A percentile compares a stretch with the other conserved stretches of the same genome.
Evolutionary conservation across 768 basidiomycete species (phyloP).

Genomic region (Suillus decipiens): DNA sequence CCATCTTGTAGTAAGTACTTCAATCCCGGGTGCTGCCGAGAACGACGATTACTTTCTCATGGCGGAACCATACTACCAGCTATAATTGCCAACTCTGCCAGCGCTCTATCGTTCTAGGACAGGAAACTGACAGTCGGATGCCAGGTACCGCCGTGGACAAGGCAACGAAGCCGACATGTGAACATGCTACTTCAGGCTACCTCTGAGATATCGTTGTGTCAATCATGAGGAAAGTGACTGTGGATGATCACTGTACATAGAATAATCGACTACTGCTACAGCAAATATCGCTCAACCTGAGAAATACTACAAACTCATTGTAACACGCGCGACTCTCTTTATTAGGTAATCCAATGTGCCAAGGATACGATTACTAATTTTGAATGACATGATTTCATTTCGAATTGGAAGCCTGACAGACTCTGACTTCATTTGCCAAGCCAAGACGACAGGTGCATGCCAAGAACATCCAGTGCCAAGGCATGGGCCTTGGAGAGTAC

Average conservation of each 20-base stretch:
- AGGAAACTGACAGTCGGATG: neutral
- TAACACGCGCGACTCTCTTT: neutral
- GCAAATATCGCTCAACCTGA: neutral
- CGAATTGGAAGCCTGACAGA: neutral
- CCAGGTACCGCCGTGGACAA: neutral
- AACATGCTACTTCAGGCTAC: neutral
- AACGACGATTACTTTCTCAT: neutral
- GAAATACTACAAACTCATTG: neutral
- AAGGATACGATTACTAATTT: neutral
- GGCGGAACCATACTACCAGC: neutral
- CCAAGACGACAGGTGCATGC: neutral
- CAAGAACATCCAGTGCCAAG: neutral
- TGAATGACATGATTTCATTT: neutral
- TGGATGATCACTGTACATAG: too few species aligned
- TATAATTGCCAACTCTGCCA: too few species aligned
- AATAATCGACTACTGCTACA: neutral
- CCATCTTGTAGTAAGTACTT: too few species aligned
- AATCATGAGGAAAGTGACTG: too few species aligned
- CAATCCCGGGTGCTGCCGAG: neutral
- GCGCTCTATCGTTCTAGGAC: neutral
- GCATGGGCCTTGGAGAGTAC: too few species aligned
- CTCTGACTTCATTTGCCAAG: conserved; percentile 6
- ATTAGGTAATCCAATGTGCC: neutral
- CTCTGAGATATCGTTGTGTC: neutral
- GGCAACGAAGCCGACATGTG: neutral